Percentiles rank a stretch among this genome's conserved stretches.
Evolutionary conservation across 208 protist species (phyloP).

Genomic region (Leptomonas seymouri): DNA sequence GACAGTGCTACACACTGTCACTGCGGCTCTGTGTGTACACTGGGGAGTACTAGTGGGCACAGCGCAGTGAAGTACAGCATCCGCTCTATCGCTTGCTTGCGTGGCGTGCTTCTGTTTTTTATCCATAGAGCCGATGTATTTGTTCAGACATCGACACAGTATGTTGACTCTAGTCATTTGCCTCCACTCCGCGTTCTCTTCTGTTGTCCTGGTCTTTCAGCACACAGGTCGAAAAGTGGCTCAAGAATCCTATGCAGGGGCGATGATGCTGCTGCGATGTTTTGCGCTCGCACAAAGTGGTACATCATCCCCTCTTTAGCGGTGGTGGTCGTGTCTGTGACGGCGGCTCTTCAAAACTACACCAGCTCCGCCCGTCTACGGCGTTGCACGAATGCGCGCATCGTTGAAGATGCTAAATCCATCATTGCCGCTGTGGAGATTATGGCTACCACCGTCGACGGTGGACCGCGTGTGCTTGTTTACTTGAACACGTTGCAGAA

Average conservation of each 20-base stretch:
- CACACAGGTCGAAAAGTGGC: too few relatives aligned
- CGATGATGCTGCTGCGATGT: not conserved
- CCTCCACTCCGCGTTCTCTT: too few relatives aligned
- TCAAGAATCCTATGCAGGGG: too few relatives aligned
- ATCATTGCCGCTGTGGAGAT: not conserved
- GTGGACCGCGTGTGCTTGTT: not conserved
- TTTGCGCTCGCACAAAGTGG: not conserved
- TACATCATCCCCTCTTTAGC: constrained; percentile 5
- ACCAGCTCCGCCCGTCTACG: constrained; percentile 7
- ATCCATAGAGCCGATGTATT: too few relatives aligned
- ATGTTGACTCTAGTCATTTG: too few relatives aligned
- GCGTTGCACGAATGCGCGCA: not conserved
- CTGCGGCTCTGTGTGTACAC: too few relatives aligned
- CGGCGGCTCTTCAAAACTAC: constrained; percentile 2
- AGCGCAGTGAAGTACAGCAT: too few relatives aligned
- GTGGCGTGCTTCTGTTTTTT: too few relatives aligned
- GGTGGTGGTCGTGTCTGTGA: not conserved
- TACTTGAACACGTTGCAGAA: constrained; percentile 9
- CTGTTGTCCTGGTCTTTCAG: not conserved
- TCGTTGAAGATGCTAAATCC: constrained; percentile 2
- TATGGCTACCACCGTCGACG: not conserved
- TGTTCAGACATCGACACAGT: too few relatives aligned
- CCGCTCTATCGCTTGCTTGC: too few relatives aligned
- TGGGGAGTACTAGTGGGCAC: too few relatives aligned
- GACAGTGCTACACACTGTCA: too few relatives aligned